Conservation (phyloP, 208 protist species). For the Herpetomonas tarakana region DNA sequence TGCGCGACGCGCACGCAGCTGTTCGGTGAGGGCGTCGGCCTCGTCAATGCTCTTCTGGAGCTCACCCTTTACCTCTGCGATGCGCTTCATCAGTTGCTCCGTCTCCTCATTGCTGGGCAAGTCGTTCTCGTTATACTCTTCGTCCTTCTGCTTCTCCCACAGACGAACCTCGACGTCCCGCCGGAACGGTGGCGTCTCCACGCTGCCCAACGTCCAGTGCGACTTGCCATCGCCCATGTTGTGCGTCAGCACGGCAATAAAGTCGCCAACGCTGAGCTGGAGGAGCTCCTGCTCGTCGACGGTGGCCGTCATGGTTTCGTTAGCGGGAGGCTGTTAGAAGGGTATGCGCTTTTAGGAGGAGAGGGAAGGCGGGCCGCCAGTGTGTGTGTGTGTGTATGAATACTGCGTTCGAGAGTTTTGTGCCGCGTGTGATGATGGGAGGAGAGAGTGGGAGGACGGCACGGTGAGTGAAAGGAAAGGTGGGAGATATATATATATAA, state of each 20-base stretch:
- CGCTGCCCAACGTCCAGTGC: constrained; percentile 76
- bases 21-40: constrained; percentile 51
- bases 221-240: constrained; percentile 45
- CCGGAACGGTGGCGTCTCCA: constrained; percentile 65
- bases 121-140: constrained; percentile 42
- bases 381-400: too few relatives aligned
- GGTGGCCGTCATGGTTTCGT: constrained; percentile 16
- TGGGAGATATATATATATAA: too few relatives aligned
- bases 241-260: constrained; percentile 66
- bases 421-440: too few relatives aligned
- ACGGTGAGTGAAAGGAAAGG: too few relatives aligned
- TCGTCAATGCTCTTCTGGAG: constrained; percentile 59
- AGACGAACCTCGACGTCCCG: constrained; percentile 72
- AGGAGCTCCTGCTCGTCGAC: constrained; percentile 30
- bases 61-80: constrained; percentile 47
- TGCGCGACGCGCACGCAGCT: constrained; percentile 53
- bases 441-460: too few relatives aligned
- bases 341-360: too few relatives aligned
- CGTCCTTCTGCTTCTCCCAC: constrained; percentile 53
- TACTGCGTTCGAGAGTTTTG: too few relatives aligned
- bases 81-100: constrained; percentile 54
- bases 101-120: constrained; percentile 43
- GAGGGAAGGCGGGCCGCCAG: too few relatives aligned
- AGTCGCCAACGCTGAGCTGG: constrained; percentile 66
- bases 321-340: too few relatives aligned